Evolutionary conservation across 257 asterid species (phyloP).

Genomic region (Gentiana macrophylla): DNA sequence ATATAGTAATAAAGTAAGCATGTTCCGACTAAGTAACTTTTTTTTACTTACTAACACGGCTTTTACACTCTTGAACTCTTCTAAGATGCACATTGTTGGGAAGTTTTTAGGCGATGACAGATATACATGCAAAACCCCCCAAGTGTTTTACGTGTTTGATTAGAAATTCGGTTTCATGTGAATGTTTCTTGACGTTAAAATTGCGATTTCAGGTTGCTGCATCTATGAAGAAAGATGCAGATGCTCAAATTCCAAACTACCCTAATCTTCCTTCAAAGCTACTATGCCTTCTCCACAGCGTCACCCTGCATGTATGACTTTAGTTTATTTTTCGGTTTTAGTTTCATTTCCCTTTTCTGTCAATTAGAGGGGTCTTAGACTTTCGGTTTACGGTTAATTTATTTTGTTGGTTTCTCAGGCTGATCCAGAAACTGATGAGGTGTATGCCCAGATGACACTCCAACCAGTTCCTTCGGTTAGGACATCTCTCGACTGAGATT

Average conservation of each 20-base stretch:
- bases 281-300: conserved; percentile 71
- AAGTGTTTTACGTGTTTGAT: too few relatives aligned
- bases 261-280: conserved; percentile 86
- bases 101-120: too few relatives aligned
- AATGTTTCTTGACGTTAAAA: neutral
- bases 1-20: too few relatives aligned
- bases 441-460: conserved; percentile 88
- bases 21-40: too few relatives aligned
- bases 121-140: too few relatives aligned
- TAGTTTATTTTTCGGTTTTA: neutral
- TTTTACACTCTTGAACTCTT: too few relatives aligned
- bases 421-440: conserved; percentile 94
- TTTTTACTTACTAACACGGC: too few relatives aligned
- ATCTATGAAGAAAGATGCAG: conserved; percentile 74
- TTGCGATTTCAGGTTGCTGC: conserved; percentile 66
- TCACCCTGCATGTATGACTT: conserved; percentile 59
- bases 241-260: conserved; percentile 81
- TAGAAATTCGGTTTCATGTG: neutral
- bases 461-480: conserved; percentile 78
- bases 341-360: neutral
- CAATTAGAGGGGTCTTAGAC: neutral
- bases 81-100: too few relatives aligned
- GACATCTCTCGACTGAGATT: neutral
- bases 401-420: conserved; percentile 38
- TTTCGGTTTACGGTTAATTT: conserved; percentile 1